Evolutionary conservation across 2,329 filamentous ascomycete species (phyloP).

Genomic region (Fusarium camptoceras): DNA sequence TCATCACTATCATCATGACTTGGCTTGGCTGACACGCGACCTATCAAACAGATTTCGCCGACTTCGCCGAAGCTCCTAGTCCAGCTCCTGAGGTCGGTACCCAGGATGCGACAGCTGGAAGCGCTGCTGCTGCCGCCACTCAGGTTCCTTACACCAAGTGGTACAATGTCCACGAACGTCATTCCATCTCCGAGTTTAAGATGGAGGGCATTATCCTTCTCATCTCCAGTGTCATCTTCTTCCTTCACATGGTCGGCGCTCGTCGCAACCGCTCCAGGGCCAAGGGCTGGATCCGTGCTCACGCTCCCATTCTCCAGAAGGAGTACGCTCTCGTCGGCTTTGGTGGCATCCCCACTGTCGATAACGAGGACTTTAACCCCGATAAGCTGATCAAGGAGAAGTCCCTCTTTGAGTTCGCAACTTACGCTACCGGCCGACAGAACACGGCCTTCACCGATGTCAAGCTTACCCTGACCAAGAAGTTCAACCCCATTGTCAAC

Average conservation of each 20-base stretch:
- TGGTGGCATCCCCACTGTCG: slow-evolving; percentile 64
- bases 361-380: slow-evolving; percentile 53
- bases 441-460: slow-evolving; percentile 93
- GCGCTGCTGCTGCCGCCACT: slow-evolving; percentile 61
- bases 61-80: slow-evolving; percentile 85
- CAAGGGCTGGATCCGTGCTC: slow-evolving; percentile 80
- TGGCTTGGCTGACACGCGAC: slow-evolving; percentile 42
- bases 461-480: slow-evolving; percentile 82
- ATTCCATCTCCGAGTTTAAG: slow-evolving; percentile 85
- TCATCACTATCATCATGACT: slow-evolving; percentile 20
- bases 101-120: slow-evolving; percentile 60
- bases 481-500: slow-evolving; percentile 80
- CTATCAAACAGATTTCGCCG: slow-evolving; percentile 80
- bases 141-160: slow-evolving; percentile 84
- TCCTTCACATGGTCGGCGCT: slow-evolving; percentile 84
- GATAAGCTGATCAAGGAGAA: slow-evolving; percentile 80
- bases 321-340: slow-evolving; percentile 94
- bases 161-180: slow-evolving; percentile 96
- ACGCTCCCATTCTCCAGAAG: slow-evolving; percentile 76
- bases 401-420: slow-evolving; percentile 84
- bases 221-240: slow-evolving; percentile 78
- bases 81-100: slow-evolving; percentile 66
- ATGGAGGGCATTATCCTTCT: slow-evolving; percentile 85
- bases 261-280: slow-evolving; percentile 83
- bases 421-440: slow-evolving; percentile 90